phyloP scores from a whole-genome alignment of 495 filamentous ascomycete genomes.

The Penicillium riverlandense region DNA sequence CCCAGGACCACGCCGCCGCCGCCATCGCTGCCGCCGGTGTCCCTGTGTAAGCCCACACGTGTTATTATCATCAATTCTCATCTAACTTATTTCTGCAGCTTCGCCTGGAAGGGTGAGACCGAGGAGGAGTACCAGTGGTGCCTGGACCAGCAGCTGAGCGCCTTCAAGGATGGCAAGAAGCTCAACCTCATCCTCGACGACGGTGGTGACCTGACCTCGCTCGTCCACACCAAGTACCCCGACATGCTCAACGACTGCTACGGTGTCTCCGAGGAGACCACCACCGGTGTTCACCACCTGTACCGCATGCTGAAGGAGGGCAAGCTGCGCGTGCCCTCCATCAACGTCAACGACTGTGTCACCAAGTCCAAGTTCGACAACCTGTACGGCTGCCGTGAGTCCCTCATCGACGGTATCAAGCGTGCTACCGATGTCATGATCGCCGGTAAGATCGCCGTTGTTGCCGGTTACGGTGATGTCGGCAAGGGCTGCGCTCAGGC shows the following conservation, averaged over 20 bases:
- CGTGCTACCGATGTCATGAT: slow-evolving; percentile 99
- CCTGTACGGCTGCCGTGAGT: slow-evolving; percentile 98
- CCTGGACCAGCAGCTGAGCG: slow-evolving; percentile 91
- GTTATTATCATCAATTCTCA: neutral
- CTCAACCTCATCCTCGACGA: slow-evolving; percentile 99
- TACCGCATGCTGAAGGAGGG: slow-evolving; percentile 95
- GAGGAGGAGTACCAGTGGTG: slow-evolving; percentile 99
- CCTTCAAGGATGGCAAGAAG: slow-evolving; percentile 94
- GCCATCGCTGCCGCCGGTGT: slow-evolving; percentile 92
- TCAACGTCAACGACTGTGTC: slow-evolving; percentile 99
- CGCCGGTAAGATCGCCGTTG: slow-evolving; percentile 95
- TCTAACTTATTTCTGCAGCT: slow-evolving; percentile 38
- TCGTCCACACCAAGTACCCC: slow-evolving; percentile 96
- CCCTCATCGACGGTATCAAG: slow-evolving; percentile 98
- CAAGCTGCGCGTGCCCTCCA: slow-evolving; percentile 85
- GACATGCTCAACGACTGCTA: slow-evolving; percentile 96
- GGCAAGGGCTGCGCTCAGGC: slow-evolving; percentile 98
- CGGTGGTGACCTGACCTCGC: slow-evolving; percentile 92
- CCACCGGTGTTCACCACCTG: slow-evolving; percentile 98
- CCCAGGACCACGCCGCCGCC: slow-evolving; percentile 96
- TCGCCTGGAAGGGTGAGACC: slow-evolving; percentile 99
- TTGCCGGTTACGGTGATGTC: slow-evolving; percentile 97
- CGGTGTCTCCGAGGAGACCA: slow-evolving; percentile 98
- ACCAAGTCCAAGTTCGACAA: slow-evolving; percentile 99
- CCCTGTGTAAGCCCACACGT: slow-evolving; percentile 58